Evolutionary conservation across 306 rosid species (phyloP), one percentile per base, ranked within the genome.

Genomic region (Prunus mongolica): DNA sequence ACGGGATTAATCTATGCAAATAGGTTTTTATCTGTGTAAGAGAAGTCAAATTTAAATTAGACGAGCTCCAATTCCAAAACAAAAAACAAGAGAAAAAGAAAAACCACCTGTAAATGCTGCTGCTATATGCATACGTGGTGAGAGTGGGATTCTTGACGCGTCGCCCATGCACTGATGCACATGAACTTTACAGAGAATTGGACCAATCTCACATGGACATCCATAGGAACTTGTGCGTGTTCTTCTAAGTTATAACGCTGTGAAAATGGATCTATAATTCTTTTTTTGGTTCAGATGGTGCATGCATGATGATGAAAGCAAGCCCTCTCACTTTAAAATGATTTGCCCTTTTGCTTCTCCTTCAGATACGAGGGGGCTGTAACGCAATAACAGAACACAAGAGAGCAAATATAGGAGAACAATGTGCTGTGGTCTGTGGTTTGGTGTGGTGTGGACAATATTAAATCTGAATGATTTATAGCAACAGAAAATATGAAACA

Each of bases 321-420:
- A 60, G 60, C 55, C 57, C 71, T 16, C 22, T 44, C 52, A 52
- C 79, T 63, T 56, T 24, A 16, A 58, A 60, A 73, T 73, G 58
- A 60, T 60, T 47, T 24, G 54, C 66, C 55, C 52, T 38, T 34
- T 71, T 80, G 75, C 77, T 79, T 76, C 78, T 41, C 71, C 74
- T 79, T 62, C 73, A 65, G 41, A 77, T 84, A 84, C 80, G 90
- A 86, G 88, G 86, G 69, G 24, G 24, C 34, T 84, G 90, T 82
- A 82, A 62, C 2, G 25, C 64, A 70, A 75, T n/a, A 80, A 73
- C 89, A 72, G 76, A 78, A 80, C 89, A 85, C 85, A 65, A 90
- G 90, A 73, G 89, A 90, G 92, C 88, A 86, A 84, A 71, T 79
- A 69, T 51, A 77, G 95, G 92, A 74, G 55, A 32, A 7, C 57